Evolutionary conservation across 2,329 filamentous ascomycete genomes (phyloP).

Genomic region (Pyrenophora seminiperda): DNA sequence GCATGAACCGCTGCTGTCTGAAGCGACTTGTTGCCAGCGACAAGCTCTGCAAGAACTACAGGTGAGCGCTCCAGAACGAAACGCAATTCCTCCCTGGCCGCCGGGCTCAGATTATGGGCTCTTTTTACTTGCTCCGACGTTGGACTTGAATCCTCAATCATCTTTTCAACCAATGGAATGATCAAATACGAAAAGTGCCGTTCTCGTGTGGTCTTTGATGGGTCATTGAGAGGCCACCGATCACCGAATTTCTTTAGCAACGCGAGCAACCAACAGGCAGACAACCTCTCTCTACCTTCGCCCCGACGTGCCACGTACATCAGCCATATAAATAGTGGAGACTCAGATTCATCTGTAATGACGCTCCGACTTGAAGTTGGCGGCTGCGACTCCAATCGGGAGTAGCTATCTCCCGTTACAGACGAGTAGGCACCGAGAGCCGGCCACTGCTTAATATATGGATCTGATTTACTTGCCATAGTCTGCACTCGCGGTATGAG

Average conservation of each 20-base stretch:
- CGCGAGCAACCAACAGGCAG: slow-evolving; percentile 49
- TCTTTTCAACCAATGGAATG: slow-evolving; percentile 55
- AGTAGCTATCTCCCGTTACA: slow-evolving; percentile 35
- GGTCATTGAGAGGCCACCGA: slow-evolving; percentile 45
- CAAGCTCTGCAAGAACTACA: slow-evolving; percentile 74
- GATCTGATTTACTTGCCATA: slow-evolving; percentile 47
- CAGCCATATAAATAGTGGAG: slow-evolving; percentile 56
- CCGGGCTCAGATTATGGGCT: slow-evolving; percentile 48
- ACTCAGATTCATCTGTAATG: slow-evolving; percentile 51
- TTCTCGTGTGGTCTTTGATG: slow-evolving; percentile 46
- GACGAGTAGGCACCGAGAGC: slow-evolving; percentile 46
- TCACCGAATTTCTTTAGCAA: slow-evolving; percentile 46
- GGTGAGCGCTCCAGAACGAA: slow-evolving; percentile 63
- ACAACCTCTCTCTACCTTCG: slow-evolving; percentile 49
- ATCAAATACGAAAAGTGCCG: slow-evolving; percentile 53
- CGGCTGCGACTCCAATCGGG: slow-evolving; percentile 38
- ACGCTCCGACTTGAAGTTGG: slow-evolving; percentile 36
- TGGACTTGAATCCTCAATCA: slow-evolving; percentile 49
- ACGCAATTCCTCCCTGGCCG: slow-evolving; percentile 48
- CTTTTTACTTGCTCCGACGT: slow-evolving; percentile 33
- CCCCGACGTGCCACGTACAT: slow-evolving; percentile 52
- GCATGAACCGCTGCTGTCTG: slow-evolving; percentile 83
- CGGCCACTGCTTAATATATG: slow-evolving; percentile 52
- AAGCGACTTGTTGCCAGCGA: slow-evolving; percentile 76
- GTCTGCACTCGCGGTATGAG: slow-evolving; percentile 49